Conservation (phyloP, 805 yeast genomes). For the Teunomyces pallodes region DNA sequence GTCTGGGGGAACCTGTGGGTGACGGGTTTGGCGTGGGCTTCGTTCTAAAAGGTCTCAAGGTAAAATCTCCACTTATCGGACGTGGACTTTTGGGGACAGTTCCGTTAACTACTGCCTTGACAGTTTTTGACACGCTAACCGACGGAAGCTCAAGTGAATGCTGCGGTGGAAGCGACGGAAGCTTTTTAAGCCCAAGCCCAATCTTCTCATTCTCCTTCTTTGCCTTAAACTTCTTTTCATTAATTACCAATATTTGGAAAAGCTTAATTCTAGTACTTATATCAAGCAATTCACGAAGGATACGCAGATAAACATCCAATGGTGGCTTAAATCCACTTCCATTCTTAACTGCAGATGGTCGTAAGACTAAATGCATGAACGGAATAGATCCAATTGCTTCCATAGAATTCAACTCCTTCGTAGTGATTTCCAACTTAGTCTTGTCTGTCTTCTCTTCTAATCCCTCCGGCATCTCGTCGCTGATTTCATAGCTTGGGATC, state of each 20-base stretch:
- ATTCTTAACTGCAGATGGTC: slow-evolving; percentile 38
- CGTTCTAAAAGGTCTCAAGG: slow-evolving; percentile 42
- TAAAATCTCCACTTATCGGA: slow-evolving; percentile 29
- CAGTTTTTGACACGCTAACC: neutral
- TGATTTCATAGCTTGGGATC: slow-evolving; percentile 24
- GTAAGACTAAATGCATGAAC: slow-evolving; percentile 37
- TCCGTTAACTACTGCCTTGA: slow-evolving; percentile 1
- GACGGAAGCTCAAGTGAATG: slow-evolving; percentile 6
- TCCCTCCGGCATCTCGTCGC: slow-evolving; percentile 21
- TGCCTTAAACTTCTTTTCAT: slow-evolving; percentile 24
- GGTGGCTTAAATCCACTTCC: slow-evolving; percentile 42
- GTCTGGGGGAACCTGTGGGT: slow-evolving; percentile 37
- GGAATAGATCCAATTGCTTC: slow-evolving; percentile 37
- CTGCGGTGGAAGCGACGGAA: slow-evolving; percentile 14
- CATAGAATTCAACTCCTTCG: slow-evolving; percentile 30
- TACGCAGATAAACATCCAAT: slow-evolving; percentile 19
- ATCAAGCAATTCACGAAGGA: slow-evolving; percentile 29
- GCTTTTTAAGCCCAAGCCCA: slow-evolving; percentile 20
- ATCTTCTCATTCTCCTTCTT: slow-evolving; percentile 32
- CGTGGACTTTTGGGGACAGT: slow-evolving; percentile 17
- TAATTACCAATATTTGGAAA: slow-evolving; percentile 20
- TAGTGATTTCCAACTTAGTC: slow-evolving; percentile 4
- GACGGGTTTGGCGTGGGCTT: slow-evolving; percentile 40
- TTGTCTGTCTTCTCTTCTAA: slow-evolving; percentile 4
- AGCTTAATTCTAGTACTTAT: slow-evolving; percentile 19